These are phyloP conservation scores for Seiridium unicorne DNA, from an alignment of 2,329 filamentous ascomycete genomes.

Conservation along the genomic window DNA sequence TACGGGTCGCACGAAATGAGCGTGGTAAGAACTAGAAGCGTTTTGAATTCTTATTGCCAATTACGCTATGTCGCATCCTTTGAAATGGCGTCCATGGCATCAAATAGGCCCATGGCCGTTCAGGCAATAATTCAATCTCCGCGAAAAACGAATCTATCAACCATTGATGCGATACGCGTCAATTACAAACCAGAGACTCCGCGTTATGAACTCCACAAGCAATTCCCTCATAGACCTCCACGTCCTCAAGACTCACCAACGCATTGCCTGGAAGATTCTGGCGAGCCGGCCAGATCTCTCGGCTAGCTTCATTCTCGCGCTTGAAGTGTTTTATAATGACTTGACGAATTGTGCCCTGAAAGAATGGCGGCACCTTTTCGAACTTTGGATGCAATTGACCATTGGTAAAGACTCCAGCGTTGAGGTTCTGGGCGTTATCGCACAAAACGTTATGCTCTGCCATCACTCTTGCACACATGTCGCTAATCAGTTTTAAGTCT, in stretches of 20 bases:
- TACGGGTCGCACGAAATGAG: too few relatives aligned
- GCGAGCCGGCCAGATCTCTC: constrained; percentile 52
- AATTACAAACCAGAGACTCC: not conserved
- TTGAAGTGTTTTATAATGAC: constrained; percentile 44
- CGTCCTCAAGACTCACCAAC: not conserved
- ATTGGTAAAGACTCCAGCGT: constrained; percentile 59
- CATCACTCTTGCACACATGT: constrained; percentile 64
- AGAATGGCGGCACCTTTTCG: constrained; percentile 58
- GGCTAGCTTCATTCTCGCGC: constrained; percentile 40
- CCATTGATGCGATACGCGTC: too few relatives aligned
- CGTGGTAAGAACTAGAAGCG: too few relatives aligned
- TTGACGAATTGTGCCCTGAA: constrained; percentile 51
- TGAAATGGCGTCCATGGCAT: too few relatives aligned
- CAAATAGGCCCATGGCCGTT: too few relatives aligned
- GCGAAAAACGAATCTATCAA: too few relatives aligned
- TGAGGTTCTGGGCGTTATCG: constrained; percentile 59
- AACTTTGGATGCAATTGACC: constrained; percentile 61
- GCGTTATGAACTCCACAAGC: not conserved
- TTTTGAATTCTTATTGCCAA: too few relatives aligned
- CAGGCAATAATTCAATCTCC: too few relatives aligned
- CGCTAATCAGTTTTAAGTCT: constrained; percentile 54
- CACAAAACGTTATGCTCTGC: constrained; percentile 64
- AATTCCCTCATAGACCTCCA: not conserved
- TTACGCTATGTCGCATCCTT: too few relatives aligned
- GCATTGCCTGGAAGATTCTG: not conserved